Base-by-base conservation (phyloP, 805 yeast genomes). In the Barnettozyma sp. region DNA sequence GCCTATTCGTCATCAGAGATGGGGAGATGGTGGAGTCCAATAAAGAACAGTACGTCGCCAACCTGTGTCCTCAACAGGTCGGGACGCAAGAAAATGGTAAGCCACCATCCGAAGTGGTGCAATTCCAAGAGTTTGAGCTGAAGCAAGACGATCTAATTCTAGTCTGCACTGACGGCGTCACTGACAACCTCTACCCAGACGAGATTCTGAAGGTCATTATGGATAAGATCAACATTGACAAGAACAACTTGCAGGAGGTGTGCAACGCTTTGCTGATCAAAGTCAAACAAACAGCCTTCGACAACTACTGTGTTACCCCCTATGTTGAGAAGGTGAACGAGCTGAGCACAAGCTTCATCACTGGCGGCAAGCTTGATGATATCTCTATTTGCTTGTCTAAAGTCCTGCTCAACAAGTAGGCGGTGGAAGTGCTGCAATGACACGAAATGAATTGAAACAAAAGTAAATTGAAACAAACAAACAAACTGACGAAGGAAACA, bases 311-410 rank as follows among this genome's bases (percentile, higher is more conserved):
- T 11, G 70, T 62, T 34, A 65, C 73, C 18, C 78, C 78, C 3
- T 72, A 71, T 42, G 71, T 70, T 39, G 76, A 68, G 43, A 66
- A 60, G 49, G 68, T 72, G 13, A 69, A 67, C 45, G 55, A 63
- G 17, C 56, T 69, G 33, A 45, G 45, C 16, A 41, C 46, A 6
- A 44, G 48, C 13, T 53, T 50, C 38, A 66, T 68, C 35, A 54
- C 64, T 20, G 78, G 78, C 3, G 78, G 78, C 0, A 72, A 72
- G 40, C 52, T 71, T 35, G 78, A 72, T 48, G 78, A 72, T 45
- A 71, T 71, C 60, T 65, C 75, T 0, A 55, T 72, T 8, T 67
- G 73, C 39, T 54, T 72, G 7, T 75, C 74, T 10, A 59, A 60
- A 37, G 75, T 72, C 21, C 52, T 45, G 2, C 23, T 44, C 4